phyloP scores from a whole-genome alignment of 805 yeast genomes.

The Myxozyma udenii region DNA sequence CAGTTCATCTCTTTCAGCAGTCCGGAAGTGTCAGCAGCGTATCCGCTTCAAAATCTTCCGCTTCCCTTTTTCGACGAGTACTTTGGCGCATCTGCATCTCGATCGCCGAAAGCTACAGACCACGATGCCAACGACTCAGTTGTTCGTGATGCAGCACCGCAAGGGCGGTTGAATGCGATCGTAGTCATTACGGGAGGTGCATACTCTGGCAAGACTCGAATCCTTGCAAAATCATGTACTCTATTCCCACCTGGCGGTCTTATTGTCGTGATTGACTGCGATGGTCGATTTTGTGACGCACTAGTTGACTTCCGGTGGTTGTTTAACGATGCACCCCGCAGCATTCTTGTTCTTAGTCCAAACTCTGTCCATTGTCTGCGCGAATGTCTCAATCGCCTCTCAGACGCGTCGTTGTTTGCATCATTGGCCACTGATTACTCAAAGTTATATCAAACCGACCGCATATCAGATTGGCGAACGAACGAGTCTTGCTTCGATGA shows the following conservation, averaged over 20 bases:
- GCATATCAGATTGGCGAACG: too few species aligned
- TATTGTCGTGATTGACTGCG: constrained; percentile 23
- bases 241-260: not conserved
- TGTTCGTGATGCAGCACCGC: too few species aligned
- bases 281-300: constrained; percentile 12
- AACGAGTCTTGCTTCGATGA: too few species aligned
- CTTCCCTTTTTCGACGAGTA: constrained; percentile 8
- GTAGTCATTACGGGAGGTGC: constrained; percentile 13
- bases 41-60: too few species aligned
- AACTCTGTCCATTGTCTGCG: not conserved
- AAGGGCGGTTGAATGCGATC: not conserved
- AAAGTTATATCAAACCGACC: too few species aligned
- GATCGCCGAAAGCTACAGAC: too few species aligned
- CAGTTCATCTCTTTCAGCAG: too few species aligned
- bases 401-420: not conserved
- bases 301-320: not conserved
- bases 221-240: constrained; percentile 9
- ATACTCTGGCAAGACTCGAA: constrained; percentile 20
- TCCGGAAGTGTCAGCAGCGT: too few species aligned
- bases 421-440: not conserved
- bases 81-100: not conserved
- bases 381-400: not conserved
- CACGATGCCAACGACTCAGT: too few species aligned
- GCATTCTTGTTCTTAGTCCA: not conserved
- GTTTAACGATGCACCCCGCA: not conserved